Conservation (phyloP, 805 yeast species). For the Metschnikowia santaceciliae region DNA sequence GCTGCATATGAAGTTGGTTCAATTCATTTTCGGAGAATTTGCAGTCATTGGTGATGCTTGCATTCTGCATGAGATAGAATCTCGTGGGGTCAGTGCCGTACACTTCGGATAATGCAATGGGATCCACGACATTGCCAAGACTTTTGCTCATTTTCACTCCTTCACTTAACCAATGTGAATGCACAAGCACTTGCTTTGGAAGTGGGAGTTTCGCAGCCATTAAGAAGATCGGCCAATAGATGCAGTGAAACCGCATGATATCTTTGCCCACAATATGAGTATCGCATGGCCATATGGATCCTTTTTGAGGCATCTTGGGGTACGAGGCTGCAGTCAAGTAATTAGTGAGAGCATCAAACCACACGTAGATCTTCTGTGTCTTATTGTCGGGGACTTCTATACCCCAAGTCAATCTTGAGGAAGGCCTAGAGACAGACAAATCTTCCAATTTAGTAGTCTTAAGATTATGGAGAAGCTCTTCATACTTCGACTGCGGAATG, state of each 20-base stretch:
- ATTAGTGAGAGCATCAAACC: constrained; percentile 93
- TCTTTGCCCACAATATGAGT: constrained; percentile 91
- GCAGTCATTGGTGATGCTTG: constrained; percentile 72
- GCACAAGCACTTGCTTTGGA: constrained; percentile 78
- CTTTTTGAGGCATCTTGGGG: constrained; percentile 17
- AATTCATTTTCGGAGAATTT: constrained; percentile 66
- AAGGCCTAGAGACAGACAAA: constrained; percentile 84
- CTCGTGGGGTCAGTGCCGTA: constrained; percentile 75
- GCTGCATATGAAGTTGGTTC: constrained; percentile 50
- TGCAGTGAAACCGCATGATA: constrained; percentile 80
- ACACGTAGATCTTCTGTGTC: constrained; percentile 81
- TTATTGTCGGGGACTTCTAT: constrained; percentile 79
- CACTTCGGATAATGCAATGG: constrained; percentile 54
- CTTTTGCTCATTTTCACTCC: constrained; percentile 95
- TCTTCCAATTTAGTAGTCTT: constrained; percentile 49
- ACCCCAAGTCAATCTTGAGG: constrained; percentile 80
- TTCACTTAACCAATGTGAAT: constrained; percentile 89
- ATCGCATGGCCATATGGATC: constrained; percentile 53
- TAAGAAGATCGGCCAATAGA: constrained; percentile 91
- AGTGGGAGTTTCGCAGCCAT: constrained; percentile 72
- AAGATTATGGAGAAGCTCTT: constrained; percentile 56
- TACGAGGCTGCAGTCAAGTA: constrained; percentile 72
- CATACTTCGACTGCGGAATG: constrained; percentile 56
- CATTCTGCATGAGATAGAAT: constrained; percentile 70
- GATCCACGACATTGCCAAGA: constrained; percentile 91